Conservation (phyloP, 192 early-diverging fungal species). For the Podila minutissima region DNA sequence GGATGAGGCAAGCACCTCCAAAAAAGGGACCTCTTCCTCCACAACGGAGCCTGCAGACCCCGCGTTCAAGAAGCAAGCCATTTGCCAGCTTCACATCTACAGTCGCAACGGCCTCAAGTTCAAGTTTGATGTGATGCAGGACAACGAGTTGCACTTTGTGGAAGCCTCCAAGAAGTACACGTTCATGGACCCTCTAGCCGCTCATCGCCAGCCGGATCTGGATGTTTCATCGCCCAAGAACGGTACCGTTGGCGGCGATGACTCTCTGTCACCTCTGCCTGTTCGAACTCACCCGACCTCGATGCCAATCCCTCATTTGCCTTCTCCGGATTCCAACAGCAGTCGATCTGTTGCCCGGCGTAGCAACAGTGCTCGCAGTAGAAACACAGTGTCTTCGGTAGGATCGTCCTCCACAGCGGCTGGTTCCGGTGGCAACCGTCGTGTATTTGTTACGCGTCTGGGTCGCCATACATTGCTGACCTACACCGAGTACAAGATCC, state of each 20-base stretch:
- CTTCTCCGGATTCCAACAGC: background rate
- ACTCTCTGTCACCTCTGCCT: constrained; percentile 4
- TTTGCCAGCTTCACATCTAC: constrained; percentile 40
- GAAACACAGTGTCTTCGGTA: constrained; percentile 9
- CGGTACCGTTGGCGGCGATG: background rate
- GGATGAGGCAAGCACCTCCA: background rate
- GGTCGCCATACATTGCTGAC: constrained; percentile 41
- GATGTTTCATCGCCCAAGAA: background rate
- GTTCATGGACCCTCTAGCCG: constrained; percentile 46
- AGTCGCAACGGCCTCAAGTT: constrained; percentile 52
- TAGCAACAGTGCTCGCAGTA: constrained; percentile 8
- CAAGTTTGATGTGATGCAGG: constrained; percentile 53
- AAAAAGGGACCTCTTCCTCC: constrained; percentile 4
- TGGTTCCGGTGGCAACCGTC: constrained; percentile 2
- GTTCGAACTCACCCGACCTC: background rate
- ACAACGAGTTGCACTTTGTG: constrained; percentile 49
- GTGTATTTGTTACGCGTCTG: constrained; percentile 44
- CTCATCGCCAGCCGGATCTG: constrained; percentile 37
- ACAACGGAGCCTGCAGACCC: background rate
- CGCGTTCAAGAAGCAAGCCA: constrained; percentile 40
- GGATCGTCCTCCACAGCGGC: constrained; percentile 1
- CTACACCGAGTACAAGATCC: constrained; percentile 38
- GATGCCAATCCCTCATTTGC: constrained; percentile 1
- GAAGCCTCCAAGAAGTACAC: constrained; percentile 53
- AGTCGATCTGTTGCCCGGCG: constrained; percentile 4